Conservation (phyloP, 2,329 filamentous ascomycete genomes). For the Apiospora malaysiana region DNA sequence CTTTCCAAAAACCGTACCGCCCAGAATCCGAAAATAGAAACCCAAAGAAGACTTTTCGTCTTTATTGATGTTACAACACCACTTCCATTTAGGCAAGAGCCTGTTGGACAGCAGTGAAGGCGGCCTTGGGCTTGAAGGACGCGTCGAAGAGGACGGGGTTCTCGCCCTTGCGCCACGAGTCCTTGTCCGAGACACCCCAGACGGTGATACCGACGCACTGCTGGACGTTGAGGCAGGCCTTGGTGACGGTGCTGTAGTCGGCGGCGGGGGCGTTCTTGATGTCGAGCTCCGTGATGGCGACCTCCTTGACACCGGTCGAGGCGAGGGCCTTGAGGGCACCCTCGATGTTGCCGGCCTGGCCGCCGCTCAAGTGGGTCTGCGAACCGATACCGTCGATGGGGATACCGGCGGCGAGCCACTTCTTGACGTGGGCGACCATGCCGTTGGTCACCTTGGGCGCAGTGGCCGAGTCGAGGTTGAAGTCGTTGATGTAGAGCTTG, state of each 20-base stretch:
- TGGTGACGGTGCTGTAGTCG: constrained; percentile 50
- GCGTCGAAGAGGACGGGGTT: constrained; percentile 63
- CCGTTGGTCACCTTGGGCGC: constrained; percentile 61
- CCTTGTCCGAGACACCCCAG: constrained; percentile 64
- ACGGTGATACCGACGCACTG: constrained; percentile 60
- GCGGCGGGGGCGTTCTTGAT: constrained; percentile 59
- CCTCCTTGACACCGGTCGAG: constrained; percentile 49
- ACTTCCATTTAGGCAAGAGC: constrained; percentile 2
- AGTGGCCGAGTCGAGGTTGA: constrained; percentile 67
- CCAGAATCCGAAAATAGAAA: background rate
- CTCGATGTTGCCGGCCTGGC: constrained; percentile 46
- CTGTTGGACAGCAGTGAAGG: constrained; percentile 49
- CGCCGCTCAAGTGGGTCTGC: constrained; percentile 54
- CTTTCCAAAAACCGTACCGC: background rate
- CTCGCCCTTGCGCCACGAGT: constrained; percentile 71
- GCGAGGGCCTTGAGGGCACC: constrained; percentile 55
- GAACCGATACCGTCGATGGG: constrained; percentile 66
- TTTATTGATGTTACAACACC: background rate
- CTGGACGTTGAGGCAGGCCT: constrained; percentile 51
- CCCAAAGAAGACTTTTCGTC: background rate
- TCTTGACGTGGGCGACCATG: constrained; percentile 62
- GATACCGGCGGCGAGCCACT: constrained; percentile 65
- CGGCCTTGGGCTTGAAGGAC: constrained; percentile 56
- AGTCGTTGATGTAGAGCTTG: constrained; percentile 80
- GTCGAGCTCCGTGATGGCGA: constrained; percentile 64